Evolutionary conservation across 1,139 yeast genomes (phyloP).

Genomic region (Yamadazyma sp.): DNA sequence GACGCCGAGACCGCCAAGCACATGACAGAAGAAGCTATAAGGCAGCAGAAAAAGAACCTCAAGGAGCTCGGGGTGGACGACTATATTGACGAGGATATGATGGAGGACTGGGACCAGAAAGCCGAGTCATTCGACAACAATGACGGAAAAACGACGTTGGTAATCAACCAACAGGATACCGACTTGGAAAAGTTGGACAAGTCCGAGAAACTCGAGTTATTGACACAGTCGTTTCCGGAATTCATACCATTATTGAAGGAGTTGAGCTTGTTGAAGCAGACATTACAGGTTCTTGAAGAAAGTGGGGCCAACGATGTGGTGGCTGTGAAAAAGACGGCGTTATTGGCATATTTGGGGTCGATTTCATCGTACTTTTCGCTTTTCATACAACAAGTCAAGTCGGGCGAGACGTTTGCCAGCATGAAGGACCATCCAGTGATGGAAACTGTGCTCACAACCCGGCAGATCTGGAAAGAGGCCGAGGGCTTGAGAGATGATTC

Average conservation of each 20-base stretch:
- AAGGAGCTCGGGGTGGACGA: constrained; percentile 80
- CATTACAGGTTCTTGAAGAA: constrained; percentile 33
- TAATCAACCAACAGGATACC: constrained; percentile 29
- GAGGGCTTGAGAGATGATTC: constrained; percentile 33
- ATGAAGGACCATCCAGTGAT: constrained; percentile 88
- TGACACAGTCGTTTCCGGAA: constrained; percentile 76
- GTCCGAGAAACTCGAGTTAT: constrained; percentile 44
- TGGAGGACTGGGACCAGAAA: constrained; percentile 64
- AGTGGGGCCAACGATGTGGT: constrained; percentile 37
- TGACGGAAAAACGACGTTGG: constrained; percentile 18
- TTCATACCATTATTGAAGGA: constrained; percentile 76
- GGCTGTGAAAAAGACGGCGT: constrained; percentile 61
- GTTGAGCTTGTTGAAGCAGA: constrained; percentile 45
- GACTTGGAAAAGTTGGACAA: constrained; percentile 38
- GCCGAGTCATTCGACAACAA: constrained; percentile 33
- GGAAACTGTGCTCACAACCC: constrained; percentile 76
- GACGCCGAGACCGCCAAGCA: constrained; percentile 77
- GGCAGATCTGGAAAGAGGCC: constrained; percentile 92
- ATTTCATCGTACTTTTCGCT: constrained; percentile 75
- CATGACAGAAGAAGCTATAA: constrained; percentile 84
- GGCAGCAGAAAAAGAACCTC: constrained; percentile 83
- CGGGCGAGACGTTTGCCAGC: constrained; percentile 54
- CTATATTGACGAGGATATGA: constrained; percentile 78
- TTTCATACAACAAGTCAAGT: constrained; percentile 54
- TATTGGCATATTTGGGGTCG: constrained; percentile 74